phyloP scores from a whole-genome alignment of 768 basidiomycete species.

The Trametes cingulata region DNA sequence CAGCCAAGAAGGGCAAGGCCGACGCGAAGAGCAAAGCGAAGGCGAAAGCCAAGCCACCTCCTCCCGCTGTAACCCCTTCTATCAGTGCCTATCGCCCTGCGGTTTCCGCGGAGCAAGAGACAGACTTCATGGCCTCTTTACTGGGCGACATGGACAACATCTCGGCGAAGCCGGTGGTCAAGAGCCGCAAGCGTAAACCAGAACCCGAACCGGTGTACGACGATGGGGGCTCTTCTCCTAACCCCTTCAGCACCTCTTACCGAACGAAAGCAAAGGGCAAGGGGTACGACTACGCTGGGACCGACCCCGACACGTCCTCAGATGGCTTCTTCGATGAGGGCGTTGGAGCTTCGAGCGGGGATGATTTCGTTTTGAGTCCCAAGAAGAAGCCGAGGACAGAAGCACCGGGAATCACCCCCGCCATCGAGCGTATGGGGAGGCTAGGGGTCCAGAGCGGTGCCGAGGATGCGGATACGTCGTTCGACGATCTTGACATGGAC shows the following conservation, averaged over 20 bases:
- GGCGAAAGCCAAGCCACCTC: constrained; percentile 52
- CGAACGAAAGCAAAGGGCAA: neutral
- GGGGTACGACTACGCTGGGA: constrained; percentile 16
- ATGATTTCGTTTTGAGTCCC: constrained; percentile 65
- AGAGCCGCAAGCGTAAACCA: constrained; percentile 68
- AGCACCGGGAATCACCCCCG: constrained; percentile 48
- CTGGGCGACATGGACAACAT: constrained; percentile 69
- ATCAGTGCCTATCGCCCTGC: constrained; percentile 81
- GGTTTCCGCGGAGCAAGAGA: constrained; percentile 77
- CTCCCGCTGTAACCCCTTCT: constrained; percentile 52
- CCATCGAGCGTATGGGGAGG: constrained; percentile 56
- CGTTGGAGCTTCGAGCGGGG: constrained; percentile 47
- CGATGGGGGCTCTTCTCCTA: constrained; percentile 27
- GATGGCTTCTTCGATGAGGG: constrained; percentile 33
- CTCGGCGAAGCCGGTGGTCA: constrained; percentile 40
- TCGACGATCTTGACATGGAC: constrained; percentile 61
- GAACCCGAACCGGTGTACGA: constrained; percentile 39
- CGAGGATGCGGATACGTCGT: constrained; percentile 41
- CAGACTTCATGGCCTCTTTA: constrained; percentile 85
- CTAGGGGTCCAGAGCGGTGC: constrained; percentile 48
- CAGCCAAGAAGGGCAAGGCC: constrained; percentile 46
- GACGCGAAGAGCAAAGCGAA: constrained; percentile 41
- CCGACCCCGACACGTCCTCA: constrained; percentile 31
- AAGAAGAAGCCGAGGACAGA: constrained; percentile 62
- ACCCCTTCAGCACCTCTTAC: constrained; percentile 16